phyloP scores from a whole-genome alignment of 208 protist species.

The Acanthamoeba castellanii region DNA sequence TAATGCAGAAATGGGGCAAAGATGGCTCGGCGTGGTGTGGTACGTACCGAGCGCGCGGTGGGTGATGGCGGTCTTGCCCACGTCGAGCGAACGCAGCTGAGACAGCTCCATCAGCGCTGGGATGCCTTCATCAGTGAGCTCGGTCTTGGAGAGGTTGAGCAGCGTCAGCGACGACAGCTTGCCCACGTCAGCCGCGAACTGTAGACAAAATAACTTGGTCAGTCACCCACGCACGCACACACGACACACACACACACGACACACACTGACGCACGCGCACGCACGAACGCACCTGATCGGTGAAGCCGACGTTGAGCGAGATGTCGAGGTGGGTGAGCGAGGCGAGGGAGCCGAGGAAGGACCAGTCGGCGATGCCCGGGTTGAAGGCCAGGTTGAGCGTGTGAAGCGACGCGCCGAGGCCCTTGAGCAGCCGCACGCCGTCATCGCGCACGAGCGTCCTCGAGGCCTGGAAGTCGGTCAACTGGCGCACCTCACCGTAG shows the following conservation, averaged over 20 bases:
- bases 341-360: slow-evolving; percentile 28
- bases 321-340: slow-evolving; percentile 52
- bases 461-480: slow-evolving; percentile 2
- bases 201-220: background rate
- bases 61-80: slow-evolving; percentile 50
- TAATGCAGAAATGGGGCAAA: background rate
- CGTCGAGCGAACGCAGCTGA: slow-evolving; percentile 24
- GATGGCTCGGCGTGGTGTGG: background rate
- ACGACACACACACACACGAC: background rate
- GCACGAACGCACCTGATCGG: slow-evolving; percentile 35
- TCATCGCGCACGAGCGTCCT: slow-evolving; percentile 3
- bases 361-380: slow-evolving; percentile 25
- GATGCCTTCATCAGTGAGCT: slow-evolving; percentile 26
- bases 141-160: slow-evolving; percentile 73
- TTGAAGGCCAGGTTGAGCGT: slow-evolving; percentile 68
- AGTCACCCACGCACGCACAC: background rate
- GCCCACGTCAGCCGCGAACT: slow-evolving; percentile 31
- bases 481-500: background rate
- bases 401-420: background rate
- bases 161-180: slow-evolving; percentile 58
- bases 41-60: background rate
- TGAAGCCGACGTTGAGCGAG: slow-evolving; percentile 61
- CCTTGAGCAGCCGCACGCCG: background rate
- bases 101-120: background rate
- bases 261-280: background rate